phyloP scores from a whole-genome alignment of 1,139 yeast species.

The Scheffersomyces illinoinensis region DNA sequence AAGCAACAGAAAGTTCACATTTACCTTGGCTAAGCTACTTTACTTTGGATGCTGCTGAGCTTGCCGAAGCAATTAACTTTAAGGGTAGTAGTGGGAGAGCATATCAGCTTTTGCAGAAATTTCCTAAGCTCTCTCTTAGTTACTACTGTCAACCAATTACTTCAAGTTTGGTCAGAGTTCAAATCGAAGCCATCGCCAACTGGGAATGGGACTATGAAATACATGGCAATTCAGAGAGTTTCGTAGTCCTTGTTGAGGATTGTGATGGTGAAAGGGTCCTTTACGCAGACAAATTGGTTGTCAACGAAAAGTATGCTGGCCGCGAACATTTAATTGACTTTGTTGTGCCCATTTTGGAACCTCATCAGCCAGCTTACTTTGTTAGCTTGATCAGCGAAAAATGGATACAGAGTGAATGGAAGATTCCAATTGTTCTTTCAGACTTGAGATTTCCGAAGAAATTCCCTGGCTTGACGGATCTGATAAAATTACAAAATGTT shows the following conservation, averaged over 20 bases:
- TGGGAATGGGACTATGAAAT: constrained; percentile 73
- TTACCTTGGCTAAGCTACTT: constrained; percentile 84
- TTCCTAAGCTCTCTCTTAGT: constrained; percentile 63
- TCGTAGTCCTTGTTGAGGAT: constrained; percentile 75
- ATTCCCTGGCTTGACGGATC: constrained; percentile 62
- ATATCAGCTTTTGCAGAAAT: constrained; percentile 62
- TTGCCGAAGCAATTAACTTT: constrained; percentile 79
- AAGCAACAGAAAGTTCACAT: constrained; percentile 76
- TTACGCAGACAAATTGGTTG: constrained; percentile 53
- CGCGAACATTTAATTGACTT: constrained; percentile 64
- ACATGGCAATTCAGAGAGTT: constrained; percentile 69
- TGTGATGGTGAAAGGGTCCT: constrained; percentile 79
- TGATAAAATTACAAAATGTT: constrained; percentile 51
- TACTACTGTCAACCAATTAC: constrained; percentile 79
- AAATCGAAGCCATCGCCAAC: constrained; percentile 64
- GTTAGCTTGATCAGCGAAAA: constrained; percentile 72
- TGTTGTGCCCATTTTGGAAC: constrained; percentile 58
- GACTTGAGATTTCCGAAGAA: constrained; percentile 64
- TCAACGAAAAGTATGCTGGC: constrained; percentile 49
- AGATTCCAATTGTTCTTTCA: constrained; percentile 60
- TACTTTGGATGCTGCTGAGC: constrained; percentile 67
- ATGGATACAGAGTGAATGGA: constrained; percentile 79
- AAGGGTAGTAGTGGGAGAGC: constrained; percentile 67
- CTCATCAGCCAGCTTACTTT: constrained; percentile 76
- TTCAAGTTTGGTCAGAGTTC: constrained; percentile 62